phyloP scores from a whole-genome alignment of 2,329 filamentous ascomycete genomes.

The Fusarium dlaminii region DNA sequence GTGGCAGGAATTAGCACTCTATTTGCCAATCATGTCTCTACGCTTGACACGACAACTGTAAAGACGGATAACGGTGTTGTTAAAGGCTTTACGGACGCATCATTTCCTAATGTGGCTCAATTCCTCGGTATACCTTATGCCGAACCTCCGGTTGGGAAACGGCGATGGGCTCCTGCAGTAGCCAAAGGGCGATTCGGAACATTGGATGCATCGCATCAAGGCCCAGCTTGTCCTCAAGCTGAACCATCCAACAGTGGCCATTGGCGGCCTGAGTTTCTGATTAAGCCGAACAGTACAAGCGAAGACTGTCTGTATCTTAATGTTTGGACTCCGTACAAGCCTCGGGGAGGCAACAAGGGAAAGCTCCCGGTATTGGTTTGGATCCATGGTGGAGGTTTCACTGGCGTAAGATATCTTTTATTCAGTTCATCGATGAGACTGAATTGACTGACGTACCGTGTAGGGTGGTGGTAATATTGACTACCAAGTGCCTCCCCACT shows the following conservation, averaged over 20 bases:
- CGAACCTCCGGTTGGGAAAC: not conserved
- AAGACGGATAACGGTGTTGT: not conserved
- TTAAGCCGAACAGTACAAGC: slow-evolving; percentile 7
- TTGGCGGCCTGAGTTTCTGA: slow-evolving; percentile 7
- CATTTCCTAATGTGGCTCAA: not conserved
- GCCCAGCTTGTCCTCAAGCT: slow-evolving; percentile 2
- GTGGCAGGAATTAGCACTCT: not conserved
- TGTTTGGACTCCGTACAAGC: not conserved
- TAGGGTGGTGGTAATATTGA: slow-evolving; percentile 1
- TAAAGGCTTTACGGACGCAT: not conserved
- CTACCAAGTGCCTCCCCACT: not conserved
- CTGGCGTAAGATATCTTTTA: not conserved
- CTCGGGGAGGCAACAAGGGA: not conserved
- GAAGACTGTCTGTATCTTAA: slow-evolving; percentile 3
- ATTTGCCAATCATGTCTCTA: not conserved
- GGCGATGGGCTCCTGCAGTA: not conserved
- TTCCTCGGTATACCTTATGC: slow-evolving; percentile 15
- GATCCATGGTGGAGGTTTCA: not conserved
- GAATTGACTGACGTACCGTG: not conserved
- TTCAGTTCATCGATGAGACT: not conserved
- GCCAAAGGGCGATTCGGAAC: not conserved
- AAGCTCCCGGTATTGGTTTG: not conserved
- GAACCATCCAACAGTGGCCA: not conserved
- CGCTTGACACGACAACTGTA: not conserved
- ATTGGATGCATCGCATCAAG: not conserved